Base-by-base conservation (phyloP, 148 eudicot genomes). In the Rheum nobile region DNA sequence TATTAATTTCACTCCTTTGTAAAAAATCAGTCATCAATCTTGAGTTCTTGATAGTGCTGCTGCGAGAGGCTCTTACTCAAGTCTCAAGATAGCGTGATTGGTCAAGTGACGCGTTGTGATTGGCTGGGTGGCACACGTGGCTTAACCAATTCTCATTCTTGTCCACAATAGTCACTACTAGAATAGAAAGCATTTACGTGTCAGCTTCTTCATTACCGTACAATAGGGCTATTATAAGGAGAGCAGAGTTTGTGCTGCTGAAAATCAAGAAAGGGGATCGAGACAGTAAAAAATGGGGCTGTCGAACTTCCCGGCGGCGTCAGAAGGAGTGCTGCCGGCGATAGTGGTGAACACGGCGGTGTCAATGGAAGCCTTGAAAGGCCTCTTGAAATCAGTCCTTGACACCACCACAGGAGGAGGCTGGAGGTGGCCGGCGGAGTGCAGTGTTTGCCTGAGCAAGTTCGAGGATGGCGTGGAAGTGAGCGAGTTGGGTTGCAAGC, bases 401-500 rank as follows among this genome's bases (percentile, higher is more conserved):
- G 14, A 43, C 1, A 43, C 16, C 47, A 43, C 47, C 13, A 43
- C 47, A 2, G 47, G 47, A 9, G 47, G 47, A 9, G 47, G 47
- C 2, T 43, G 47, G 47, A 43, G 14, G 65, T 14, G 11, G 31
- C 22, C 24, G 4, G 80, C 37, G 3, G 79, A 78, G 52, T 67
- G 71, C 71, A 28, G 37, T 6, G 71, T 67, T 4, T 82, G 84
- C 32, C 32, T 79, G 57, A 63, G 77, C 28, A 46, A 28, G 17
- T 54, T 78, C 13, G 72, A 69, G 8, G 77, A 69, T 16, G 79
- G 69, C 1, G 81, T 78, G 24, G 79, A 82, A 19, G 29, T 82
- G 26, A 72, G 79, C 24, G 84, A 75, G 79, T 24, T 82, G 42
- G 72, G 32, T 29, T 82, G 85, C 46, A 4, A 65, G 1, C 85